phyloP scores from a whole-genome alignment of 306 rosid species.

The Glycine latifolia region DNA sequence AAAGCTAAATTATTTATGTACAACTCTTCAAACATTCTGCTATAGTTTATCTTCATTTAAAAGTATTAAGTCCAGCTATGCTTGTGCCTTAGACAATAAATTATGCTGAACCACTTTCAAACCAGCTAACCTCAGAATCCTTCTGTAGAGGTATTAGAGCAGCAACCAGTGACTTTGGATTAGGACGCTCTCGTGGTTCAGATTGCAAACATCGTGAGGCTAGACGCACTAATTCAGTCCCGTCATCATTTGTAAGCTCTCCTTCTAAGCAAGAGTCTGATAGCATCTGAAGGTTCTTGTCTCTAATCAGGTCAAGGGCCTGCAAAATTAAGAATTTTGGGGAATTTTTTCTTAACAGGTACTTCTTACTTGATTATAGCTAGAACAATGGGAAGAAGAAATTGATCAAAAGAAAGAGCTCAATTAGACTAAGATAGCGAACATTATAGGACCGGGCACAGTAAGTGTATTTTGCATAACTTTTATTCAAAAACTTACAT shows the following conservation, averaged over 20 bases:
- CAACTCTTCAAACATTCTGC: no score
- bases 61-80: no score
- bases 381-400: constrained; percentile 23
- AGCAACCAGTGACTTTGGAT: constrained; percentile 82
- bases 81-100: background rate
- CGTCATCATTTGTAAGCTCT: constrained; percentile 89
- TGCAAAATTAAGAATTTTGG: constrained; percentile 40
- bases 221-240: constrained; percentile 88
- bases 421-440: background rate
- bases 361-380: constrained; percentile 7
- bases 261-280: constrained; percentile 97
- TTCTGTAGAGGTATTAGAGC: constrained; percentile 91
- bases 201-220: constrained; percentile 92
- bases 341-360: background rate
- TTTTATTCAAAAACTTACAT: constrained; percentile 63
- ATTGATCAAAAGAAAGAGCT: constrained; percentile 1
- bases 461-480: background rate
- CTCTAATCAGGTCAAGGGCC: constrained; percentile 97
- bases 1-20: no score
- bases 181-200: constrained; percentile 97
- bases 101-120: constrained; percentile 30
- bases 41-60: no score
- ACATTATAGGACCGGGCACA: background rate
- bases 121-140: constrained; percentile 77
- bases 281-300: constrained; percentile 84